Evolutionary conservation across 306 rosid genomes (phyloP).

Genomic region (Mimosa pudica): DNA sequence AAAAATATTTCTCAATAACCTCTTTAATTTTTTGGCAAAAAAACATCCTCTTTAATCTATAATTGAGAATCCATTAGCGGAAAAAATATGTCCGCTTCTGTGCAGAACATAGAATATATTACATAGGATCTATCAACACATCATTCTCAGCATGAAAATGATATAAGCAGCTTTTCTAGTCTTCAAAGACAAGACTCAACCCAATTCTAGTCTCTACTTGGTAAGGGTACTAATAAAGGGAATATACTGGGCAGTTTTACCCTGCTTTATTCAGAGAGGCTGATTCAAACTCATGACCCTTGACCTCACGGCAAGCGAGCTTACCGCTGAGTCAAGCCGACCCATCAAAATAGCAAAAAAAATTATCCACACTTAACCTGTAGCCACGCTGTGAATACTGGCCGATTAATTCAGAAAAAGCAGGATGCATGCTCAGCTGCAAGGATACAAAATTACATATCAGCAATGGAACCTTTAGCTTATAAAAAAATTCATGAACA

Average conservation of each 20-base stretch:
- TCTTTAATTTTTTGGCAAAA: background rate
- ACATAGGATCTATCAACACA: slow-evolving; percentile 1
- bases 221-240: too few relatives aligned
- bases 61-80: slow-evolving; percentile 16
- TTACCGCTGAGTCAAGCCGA: too few relatives aligned
- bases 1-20: slow-evolving; percentile 25
- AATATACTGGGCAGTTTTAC: too few relatives aligned
- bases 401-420: slow-evolving; percentile 71
- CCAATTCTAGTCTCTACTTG: too few relatives aligned
- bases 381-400: slow-evolving; percentile 80
- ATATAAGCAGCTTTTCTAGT: slow-evolving; percentile 13
- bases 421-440: slow-evolving; percentile 84
- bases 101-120: slow-evolving; percentile 22
- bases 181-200: background rate
- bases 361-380: slow-evolving; percentile 54
- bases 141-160: slow-evolving; percentile 13
- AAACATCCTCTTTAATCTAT: slow-evolving; percentile 1
- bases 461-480: slow-evolving; percentile 32
- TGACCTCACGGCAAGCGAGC: too few relatives aligned
- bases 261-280: too few relatives aligned
- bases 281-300: too few relatives aligned
- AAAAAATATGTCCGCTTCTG: background rate
- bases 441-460: slow-evolving; percentile 35
- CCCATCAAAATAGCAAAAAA: background rate
- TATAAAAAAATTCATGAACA: background rate